phyloP scores from a whole-genome alignment of 331 rosid genomes.

The Quercus tomentella region DNA sequence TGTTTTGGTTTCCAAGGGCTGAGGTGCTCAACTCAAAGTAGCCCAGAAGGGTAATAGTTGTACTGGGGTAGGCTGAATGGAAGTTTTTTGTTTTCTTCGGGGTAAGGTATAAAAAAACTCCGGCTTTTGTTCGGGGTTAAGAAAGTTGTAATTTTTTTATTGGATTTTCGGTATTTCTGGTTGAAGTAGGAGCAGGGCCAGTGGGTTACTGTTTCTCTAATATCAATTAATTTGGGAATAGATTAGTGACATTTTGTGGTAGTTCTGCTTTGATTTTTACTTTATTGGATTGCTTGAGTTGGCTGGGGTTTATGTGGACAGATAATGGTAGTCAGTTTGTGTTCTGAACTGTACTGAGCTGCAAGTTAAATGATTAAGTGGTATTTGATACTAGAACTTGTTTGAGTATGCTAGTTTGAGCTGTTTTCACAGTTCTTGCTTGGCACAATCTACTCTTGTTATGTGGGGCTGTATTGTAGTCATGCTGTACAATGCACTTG shows the following conservation, averaged over 20 bases:
- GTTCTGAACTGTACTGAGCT: neutral
- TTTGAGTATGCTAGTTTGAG: neutral
- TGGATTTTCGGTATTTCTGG: neutral
- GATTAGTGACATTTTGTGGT: neutral
- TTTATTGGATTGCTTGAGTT: neutral
- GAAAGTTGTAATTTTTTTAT: neutral
- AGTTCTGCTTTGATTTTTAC: neutral
- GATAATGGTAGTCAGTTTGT: neutral
- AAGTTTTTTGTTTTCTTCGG: neutral
- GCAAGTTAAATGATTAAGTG: neutral
- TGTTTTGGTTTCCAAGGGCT: constrained; percentile 8
- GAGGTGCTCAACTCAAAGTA: neutral
- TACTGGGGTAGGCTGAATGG: neutral
- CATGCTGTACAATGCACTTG: neutral
- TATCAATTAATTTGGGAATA: neutral
- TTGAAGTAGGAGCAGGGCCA: neutral
- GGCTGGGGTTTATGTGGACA: neutral
- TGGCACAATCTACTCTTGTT: neutral
- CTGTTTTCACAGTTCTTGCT: neutral
- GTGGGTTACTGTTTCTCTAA: neutral
- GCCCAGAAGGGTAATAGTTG: neutral
- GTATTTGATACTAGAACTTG: no score
- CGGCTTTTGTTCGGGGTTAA: neutral
- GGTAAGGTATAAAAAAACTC: neutral
- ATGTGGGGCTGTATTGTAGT: neutral